Conservation (phyloP, 306 rosid genomes). For the Sophora flavescens region DNA sequence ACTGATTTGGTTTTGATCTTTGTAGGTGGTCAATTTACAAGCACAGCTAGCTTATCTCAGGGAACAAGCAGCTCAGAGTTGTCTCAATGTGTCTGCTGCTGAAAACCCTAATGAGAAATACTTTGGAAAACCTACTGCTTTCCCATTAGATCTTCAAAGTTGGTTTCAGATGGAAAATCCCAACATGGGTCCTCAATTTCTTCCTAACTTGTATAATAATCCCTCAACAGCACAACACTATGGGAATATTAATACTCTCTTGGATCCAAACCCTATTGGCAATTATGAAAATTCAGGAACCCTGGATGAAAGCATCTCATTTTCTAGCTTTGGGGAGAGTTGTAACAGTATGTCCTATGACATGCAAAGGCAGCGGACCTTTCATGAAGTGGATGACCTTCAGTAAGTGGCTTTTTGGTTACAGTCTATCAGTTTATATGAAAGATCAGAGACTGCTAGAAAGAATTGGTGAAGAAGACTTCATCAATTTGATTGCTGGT, state of each 20-base stretch:
- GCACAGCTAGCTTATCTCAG: conserved; percentile 81
- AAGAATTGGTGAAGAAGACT: conserved; percentile 52
- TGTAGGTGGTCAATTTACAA: conserved; percentile 88
- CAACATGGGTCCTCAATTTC: conserved; percentile 53
- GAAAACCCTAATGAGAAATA: conserved; percentile 72
- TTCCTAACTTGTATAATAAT: conserved; percentile 45
- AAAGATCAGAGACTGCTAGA: conserved; percentile 40
- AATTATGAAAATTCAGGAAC: conserved; percentile 55
- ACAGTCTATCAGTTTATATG: conserved; percentile 47
- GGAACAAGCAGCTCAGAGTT: conserved; percentile 75
- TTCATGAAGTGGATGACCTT: conserved; percentile 64
- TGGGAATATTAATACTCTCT: conserved; percentile 44
- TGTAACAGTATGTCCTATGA: conserved; percentile 66
- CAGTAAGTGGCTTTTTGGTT: conserved; percentile 68
- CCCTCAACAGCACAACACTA: conserved; percentile 49
- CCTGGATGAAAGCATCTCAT: conserved; percentile 67
- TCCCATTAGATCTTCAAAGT: conserved; percentile 57
- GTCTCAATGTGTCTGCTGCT: conserved; percentile 53
- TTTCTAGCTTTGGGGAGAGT: conserved; percentile 74
- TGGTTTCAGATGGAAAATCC: conserved; percentile 65
- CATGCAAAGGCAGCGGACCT: conserved; percentile 67
- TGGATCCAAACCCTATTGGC: conserved; percentile 60
- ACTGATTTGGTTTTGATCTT: conserved; percentile 29
- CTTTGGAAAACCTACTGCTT: conserved; percentile 53
- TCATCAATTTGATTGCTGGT: conserved; percentile 47